phyloP scores from a whole-genome alignment of 495 filamentous ascomycete species.

The Tuber brumale region DNA sequence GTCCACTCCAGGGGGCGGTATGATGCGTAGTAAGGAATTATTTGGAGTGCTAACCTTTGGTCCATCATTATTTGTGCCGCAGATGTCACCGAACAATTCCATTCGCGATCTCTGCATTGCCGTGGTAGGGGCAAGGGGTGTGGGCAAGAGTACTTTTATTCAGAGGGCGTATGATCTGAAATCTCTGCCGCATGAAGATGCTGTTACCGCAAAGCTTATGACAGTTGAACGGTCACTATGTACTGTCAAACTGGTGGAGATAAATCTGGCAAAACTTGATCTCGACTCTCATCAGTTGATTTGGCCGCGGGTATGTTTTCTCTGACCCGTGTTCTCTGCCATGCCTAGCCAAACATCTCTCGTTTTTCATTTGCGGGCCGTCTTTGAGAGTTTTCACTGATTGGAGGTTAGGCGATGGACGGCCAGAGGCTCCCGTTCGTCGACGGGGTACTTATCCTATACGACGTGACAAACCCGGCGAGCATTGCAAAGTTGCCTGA shows the following conservation, averaged over 20 bases:
- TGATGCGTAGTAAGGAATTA: not conserved
- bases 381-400: conserved; percentile 28
- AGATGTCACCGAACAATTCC: conserved; percentile 38
- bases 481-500: conserved; percentile 62
- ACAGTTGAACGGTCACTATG: conserved; percentile 69
- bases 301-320: conserved; percentile 65
- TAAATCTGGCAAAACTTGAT: conserved; percentile 61
- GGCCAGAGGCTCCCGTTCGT: conserved; percentile 63
- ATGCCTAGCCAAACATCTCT: not conserved
- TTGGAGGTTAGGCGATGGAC: conserved; percentile 38
- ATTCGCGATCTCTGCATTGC: conserved; percentile 63
- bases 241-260: conserved; percentile 72
- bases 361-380: conserved; percentile 6
- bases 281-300: conserved; percentile 61
- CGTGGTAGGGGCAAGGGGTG: conserved; percentile 70
- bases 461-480: conserved; percentile 71
- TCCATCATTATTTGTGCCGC: conserved; percentile 15
- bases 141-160: conserved; percentile 88
- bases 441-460: conserved; percentile 76
- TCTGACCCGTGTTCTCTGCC: conserved; percentile 18
- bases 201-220: conserved; percentile 61
- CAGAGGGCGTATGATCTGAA: conserved; percentile 68
- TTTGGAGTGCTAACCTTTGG: conserved; percentile 26
- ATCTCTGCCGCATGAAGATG: conserved; percentile 50
- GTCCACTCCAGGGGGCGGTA: not conserved